These are phyloP conservation scores for Stylosanthes scabra DNA, from an alignment of 331 rosid genomes.

Conservation along the genomic window DNA sequence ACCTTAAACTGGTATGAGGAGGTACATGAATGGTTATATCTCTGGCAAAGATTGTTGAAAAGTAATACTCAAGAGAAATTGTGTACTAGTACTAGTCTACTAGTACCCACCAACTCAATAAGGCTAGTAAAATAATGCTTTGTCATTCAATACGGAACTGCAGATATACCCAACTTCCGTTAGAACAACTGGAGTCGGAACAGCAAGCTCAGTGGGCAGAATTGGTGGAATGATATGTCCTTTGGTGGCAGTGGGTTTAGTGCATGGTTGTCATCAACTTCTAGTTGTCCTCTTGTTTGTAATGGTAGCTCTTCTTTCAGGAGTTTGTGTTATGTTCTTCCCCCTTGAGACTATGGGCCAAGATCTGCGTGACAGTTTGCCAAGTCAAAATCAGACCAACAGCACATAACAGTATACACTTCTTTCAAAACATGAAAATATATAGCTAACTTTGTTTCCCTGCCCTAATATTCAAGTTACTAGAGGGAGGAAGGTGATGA, in stretches of 20 bases:
- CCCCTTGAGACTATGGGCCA: conserved; percentile 93
- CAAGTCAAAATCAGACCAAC: conserved; percentile 33
- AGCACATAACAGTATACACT: background rate
- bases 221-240: conserved; percentile 96
- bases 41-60: conserved; percentile 4
- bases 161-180: conserved; percentile 93
- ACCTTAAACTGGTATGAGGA: too few relatives aligned
- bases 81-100: conserved; percentile 2
- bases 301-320: conserved; percentile 75
- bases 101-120: background rate
- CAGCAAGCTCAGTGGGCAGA: conserved; percentile 89
- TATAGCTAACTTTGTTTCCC: background rate
- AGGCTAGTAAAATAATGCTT: conserved; percentile 21
- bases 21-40: too few relatives aligned
- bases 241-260: conserved; percentile 85
- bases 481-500: background rate
- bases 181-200: conserved; percentile 91
- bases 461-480: background rate
- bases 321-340: conserved; percentile 74
- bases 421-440: conserved; percentile 1
- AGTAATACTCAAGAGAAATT: conserved; percentile 4
- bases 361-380: conserved; percentile 63
- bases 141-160: conserved; percentile 37
- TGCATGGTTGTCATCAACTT: conserved; percentile 90
- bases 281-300: conserved; percentile 73